These are phyloP conservation scores for Plasmodium ovale DNA, from an alignment of 169 alveolate genomes.

Conservation along the genomic window DNA sequence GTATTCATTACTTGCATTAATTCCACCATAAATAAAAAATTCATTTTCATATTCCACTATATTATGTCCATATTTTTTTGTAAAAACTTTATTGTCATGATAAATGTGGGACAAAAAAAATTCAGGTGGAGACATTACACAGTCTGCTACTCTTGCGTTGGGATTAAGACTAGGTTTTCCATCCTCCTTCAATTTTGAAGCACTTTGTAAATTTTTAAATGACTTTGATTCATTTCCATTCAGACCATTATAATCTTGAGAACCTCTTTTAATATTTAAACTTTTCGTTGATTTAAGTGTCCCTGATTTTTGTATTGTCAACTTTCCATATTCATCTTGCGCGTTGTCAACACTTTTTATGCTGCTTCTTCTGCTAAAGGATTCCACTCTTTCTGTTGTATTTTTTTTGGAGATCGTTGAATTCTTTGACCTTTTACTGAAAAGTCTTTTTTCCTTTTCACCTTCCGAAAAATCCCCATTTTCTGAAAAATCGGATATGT, in stretches of 20 bases:
- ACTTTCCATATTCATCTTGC: conserved; percentile 15
- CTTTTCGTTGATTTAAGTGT: conserved; percentile 19
- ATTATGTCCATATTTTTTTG: conserved; percentile 67
- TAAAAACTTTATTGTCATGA: conserved; percentile 76
- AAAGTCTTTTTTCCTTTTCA: conserved; percentile 23
- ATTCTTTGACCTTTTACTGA: conserved; percentile 13
- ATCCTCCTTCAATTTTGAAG: conserved; percentile 36
- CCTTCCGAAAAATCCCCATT: conserved; percentile 19
- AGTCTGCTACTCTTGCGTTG: conserved; percentile 72
- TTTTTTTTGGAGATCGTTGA: conserved; percentile 15
- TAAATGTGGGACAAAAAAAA: conserved; percentile 76
- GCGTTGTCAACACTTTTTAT: background rate
- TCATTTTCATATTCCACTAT: conserved; percentile 75
- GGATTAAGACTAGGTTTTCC: conserved; percentile 19
- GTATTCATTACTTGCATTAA: conserved; percentile 56
- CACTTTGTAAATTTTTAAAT: conserved; percentile 8
- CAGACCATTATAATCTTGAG: conserved; percentile 32
- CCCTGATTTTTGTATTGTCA: conserved; percentile 28
- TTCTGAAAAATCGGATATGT: conserved; percentile 59
- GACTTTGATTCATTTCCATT: conserved; percentile 22
- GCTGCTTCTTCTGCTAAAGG: conserved; percentile 25
- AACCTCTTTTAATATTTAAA: conserved; percentile 5
- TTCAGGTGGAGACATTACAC: conserved; percentile 77
- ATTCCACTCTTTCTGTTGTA: conserved; percentile 6
- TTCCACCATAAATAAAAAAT: conserved; percentile 75